These are phyloP conservation scores for Tylopilus sp. DNA, from an alignment of 1,284 basidiomycete genomes.

Conservation along the genomic window DNA sequence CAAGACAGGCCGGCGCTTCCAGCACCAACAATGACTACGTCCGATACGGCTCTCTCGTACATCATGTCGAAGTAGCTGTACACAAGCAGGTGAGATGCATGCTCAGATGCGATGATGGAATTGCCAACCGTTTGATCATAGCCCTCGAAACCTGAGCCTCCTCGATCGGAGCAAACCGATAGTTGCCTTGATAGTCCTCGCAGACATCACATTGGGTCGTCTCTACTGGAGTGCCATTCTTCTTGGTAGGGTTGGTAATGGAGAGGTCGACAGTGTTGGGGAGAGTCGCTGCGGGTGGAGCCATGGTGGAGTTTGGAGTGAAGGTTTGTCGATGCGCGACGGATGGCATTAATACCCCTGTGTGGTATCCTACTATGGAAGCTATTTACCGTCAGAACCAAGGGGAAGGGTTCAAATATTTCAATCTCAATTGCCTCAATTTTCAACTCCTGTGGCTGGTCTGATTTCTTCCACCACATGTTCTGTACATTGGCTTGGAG, in stretches of 20 bases:
- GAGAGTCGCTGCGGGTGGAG: constrained; percentile 25
- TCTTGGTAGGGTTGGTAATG: constrained; percentile 8
- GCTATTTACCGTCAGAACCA: not conserved
- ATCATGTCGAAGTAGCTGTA: constrained; percentile 65
- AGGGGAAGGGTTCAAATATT: too few relatives aligned
- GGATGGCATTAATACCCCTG: constrained; percentile 4
- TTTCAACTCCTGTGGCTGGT: too few relatives aligned
- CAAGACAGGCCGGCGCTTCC: constrained; percentile 79
- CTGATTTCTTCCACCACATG: too few relatives aligned
- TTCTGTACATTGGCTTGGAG: too few relatives aligned
- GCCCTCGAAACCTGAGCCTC: constrained; percentile 75
- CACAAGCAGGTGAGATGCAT: constrained; percentile 3
- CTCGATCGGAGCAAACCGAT: constrained; percentile 70
- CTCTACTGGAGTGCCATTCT: constrained; percentile 8
- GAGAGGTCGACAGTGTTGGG: constrained; percentile 7
- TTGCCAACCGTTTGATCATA: constrained; percentile 67
- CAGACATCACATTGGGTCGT: constrained; percentile 21
- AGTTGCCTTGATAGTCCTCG: constrained; percentile 39
- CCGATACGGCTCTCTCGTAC: constrained; percentile 73
- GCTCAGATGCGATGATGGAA: not conserved
- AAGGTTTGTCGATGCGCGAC: not conserved
- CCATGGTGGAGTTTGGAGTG: constrained; percentile 16
- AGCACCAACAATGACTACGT: constrained; percentile 78
- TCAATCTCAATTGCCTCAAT: too few relatives aligned
- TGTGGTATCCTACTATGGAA: not conserved